Evolutionary conservation across 768 basidiomycete species (phyloP).

Genomic region (Serendipita sp.): DNA sequence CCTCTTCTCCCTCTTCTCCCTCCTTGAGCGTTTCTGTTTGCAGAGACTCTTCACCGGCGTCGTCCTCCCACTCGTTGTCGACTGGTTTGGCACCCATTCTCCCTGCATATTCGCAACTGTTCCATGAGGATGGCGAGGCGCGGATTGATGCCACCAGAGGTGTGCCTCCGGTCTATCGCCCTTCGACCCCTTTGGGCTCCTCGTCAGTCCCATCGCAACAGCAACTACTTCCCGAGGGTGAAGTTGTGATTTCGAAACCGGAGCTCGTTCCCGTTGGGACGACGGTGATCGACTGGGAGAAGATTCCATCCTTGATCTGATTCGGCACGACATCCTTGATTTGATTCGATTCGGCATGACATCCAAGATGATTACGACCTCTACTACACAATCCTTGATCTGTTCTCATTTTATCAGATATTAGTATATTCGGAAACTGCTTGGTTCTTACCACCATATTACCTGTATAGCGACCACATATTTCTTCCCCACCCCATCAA

Average conservation of each 20-base stretch:
- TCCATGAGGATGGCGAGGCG: conserved; percentile 48
- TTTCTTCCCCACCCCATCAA: too few species aligned
- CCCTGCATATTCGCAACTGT: conserved; percentile 67
- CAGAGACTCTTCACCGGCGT: too few species aligned
- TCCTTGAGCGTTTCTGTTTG: too few species aligned
- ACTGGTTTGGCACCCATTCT: conserved; percentile 1
- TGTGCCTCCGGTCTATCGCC: not conserved
- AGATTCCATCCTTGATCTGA: not conserved
- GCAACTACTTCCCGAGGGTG: not conserved
- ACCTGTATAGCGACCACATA: not conserved
- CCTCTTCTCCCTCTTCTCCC: not conserved
- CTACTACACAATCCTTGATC: too few species aligned
- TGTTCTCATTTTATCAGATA: too few species aligned
- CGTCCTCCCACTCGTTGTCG: not conserved
- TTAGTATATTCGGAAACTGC: too few species aligned
- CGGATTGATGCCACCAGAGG: not conserved
- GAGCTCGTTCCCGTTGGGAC: not conserved
- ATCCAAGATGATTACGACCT: too few species aligned
- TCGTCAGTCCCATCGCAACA: too few species aligned
- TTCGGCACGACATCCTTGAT: not conserved
- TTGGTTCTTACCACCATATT: not conserved
- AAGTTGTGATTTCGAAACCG: not conserved
- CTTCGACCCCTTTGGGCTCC: not conserved
- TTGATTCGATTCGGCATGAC: not conserved
- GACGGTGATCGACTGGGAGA: not conserved